phyloP scores from a whole-genome alignment of 2,329 filamentous ascomycete species.

The Aspergillus persii region DNA sequence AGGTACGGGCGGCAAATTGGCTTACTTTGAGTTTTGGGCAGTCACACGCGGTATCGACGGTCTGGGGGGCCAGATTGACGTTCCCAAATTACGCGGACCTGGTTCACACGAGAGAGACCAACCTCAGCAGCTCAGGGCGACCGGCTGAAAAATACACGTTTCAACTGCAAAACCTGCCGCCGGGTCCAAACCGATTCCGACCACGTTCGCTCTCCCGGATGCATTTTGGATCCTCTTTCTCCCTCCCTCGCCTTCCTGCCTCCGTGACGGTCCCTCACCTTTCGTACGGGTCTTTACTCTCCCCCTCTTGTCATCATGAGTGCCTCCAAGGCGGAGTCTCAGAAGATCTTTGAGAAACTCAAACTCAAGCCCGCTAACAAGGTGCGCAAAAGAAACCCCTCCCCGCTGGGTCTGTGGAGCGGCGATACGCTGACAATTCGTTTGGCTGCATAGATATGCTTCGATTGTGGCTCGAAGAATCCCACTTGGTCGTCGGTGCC shows the following conservation, averaged over 20 bases:
- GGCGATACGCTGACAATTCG: conserved; percentile 5
- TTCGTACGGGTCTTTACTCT: conserved; percentile 4
- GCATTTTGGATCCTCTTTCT: conserved; percentile 21
- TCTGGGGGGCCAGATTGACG: no score
- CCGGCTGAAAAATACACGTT: conserved; percentile 6
- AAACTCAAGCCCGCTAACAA: conserved; percentile 94
- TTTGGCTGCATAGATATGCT: conserved; percentile 70
- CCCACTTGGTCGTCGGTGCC: conserved; percentile 98
- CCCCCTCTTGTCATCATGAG: conserved; percentile 47
- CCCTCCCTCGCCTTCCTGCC: conserved; percentile 5
- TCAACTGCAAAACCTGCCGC: conserved; percentile 25
- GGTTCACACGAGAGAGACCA: no score
- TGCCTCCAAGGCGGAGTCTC: conserved; percentile 91
- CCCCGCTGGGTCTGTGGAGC: conserved; percentile 15
- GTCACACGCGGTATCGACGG: no score
- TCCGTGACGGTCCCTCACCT: conserved; percentile 1
- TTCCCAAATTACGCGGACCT: no score
- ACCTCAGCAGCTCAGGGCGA: neutral
- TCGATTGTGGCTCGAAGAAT: conserved; percentile 96
- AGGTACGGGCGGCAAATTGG: neutral
- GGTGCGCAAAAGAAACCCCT: conserved; percentile 53
- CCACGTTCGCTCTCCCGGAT: conserved; percentile 39
- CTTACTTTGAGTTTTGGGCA: neutral
- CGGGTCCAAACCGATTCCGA: conserved; percentile 25
- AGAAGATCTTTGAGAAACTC: conserved; percentile 96